phyloP scores from a whole-genome alignment of 2,329 filamentous ascomycete genomes.

The Talaromyces sp. region DNA sequence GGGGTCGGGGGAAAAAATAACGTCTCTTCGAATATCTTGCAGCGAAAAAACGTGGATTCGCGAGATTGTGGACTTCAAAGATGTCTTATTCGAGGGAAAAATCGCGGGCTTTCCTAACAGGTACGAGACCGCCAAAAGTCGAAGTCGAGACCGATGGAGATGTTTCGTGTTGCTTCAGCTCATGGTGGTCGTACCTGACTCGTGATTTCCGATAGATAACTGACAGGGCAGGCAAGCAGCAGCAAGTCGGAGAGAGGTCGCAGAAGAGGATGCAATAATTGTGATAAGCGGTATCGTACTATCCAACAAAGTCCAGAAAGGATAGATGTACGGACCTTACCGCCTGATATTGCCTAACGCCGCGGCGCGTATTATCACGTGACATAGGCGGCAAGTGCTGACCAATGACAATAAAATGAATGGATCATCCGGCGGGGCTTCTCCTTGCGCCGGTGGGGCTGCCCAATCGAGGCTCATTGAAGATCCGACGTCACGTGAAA shows the following conservation, averaged over 20 bases:
- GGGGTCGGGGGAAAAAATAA: background rate
- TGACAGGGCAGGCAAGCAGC: background rate
- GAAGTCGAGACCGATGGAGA: background rate
- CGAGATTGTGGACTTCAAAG: background rate
- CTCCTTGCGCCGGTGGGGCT: background rate
- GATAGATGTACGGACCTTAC: conserved; percentile 1
- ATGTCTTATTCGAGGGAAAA: background rate
- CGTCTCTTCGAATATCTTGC: background rate
- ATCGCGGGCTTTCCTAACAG: background rate
- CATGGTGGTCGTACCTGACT: background rate
- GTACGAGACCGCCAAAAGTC: background rate
- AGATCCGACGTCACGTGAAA: conserved; percentile 2
- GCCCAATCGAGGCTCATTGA: conserved; percentile 4
- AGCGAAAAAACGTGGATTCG: background rate
- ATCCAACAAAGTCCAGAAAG: background rate
- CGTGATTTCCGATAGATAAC: background rate
- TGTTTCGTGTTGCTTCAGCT: background rate
- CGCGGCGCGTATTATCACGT: background rate
- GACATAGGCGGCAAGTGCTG: background rate
- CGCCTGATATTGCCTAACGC: conserved; percentile 12
- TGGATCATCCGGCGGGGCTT: background rate
- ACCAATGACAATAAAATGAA: background rate
- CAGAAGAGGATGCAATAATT: background rate
- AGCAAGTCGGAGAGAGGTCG: background rate
- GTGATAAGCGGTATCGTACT: background rate